phyloP scores from a whole-genome alignment of 192 early-diverging fungal species.

The Lunasporangiospora selenospora region DNA sequence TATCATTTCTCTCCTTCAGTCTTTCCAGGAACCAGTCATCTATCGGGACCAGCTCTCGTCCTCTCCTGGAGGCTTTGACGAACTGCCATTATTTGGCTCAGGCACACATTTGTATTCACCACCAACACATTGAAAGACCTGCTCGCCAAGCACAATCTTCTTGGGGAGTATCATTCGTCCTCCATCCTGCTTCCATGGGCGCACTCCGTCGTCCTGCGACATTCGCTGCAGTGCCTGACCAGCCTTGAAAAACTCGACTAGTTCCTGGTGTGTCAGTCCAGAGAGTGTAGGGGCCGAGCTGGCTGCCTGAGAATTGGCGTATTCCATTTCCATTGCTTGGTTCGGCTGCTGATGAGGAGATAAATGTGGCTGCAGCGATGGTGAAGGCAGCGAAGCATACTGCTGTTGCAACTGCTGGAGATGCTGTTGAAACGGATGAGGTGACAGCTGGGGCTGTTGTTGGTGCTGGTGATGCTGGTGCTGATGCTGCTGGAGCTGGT shows the following conservation, averaged over 20 bases:
- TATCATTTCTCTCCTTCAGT: too few species aligned
- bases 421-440: slow-evolving; percentile 16
- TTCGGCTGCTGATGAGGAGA: slow-evolving; percentile 3
- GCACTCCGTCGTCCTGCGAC: slow-evolving; percentile 55
- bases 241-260: slow-evolving; percentile 48
- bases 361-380: too few species aligned
- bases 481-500: slow-evolving; percentile 13
- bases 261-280: slow-evolving; percentile 33
- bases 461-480: slow-evolving; percentile 37
- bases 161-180: slow-evolving; percentile 45
- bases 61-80: slow-evolving; percentile 37
- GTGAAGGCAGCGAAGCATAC: background rate
- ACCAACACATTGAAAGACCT: slow-evolving; percentile 46
- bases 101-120: slow-evolving; percentile 47
- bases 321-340: too few species aligned
- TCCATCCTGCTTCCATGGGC: slow-evolving; percentile 47
- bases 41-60: slow-evolving; percentile 45
- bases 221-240: slow-evolving; percentile 50
- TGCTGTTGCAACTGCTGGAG: slow-evolving; percentile 16
- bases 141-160: slow-evolving; percentile 46
- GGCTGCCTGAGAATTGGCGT: background rate
- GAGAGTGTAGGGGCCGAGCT: slow-evolving; percentile 14
- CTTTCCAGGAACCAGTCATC: background rate
- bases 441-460: slow-evolving; percentile 9
- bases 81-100: slow-evolving; percentile 35